Evolutionary conservation across 2,329 filamentous ascomycete genomes (phyloP).

Genomic region (Aspergillus arachidicola): DNA sequence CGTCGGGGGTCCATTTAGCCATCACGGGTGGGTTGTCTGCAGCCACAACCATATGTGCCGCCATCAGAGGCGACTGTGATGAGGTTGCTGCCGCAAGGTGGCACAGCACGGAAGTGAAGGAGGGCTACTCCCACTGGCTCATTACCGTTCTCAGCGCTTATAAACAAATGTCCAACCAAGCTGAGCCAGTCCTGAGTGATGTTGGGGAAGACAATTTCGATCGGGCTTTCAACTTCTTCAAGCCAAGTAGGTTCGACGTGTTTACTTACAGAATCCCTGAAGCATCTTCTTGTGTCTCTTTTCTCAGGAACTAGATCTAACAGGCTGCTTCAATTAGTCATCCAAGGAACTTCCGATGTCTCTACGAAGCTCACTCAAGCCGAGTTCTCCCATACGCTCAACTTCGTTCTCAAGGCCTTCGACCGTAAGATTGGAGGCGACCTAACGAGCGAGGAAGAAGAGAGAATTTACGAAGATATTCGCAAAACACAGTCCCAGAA

Average conservation of each 20-base stretch:
- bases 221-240: too few species aligned
- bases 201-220: too few species aligned
- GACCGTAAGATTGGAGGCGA: too few species aligned
- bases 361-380: background rate
- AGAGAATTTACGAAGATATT: too few species aligned
- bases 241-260: slow-evolving; percentile 1
- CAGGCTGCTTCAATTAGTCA: background rate
- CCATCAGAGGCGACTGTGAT: slow-evolving; percentile 39
- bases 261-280: background rate
- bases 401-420: background rate
- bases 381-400: background rate
- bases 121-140: slow-evolving; percentile 51
- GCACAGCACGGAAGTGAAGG: slow-evolving; percentile 50
- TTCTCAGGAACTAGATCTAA: too few species aligned
- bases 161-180: too few species aligned
- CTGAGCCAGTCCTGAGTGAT: too few species aligned
- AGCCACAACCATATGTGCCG: slow-evolving; percentile 47
- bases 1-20: slow-evolving; percentile 53
- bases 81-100: slow-evolving; percentile 41
- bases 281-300: fast-evolving
- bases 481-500: too few species aligned
- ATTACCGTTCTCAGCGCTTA: slow-evolving; percentile 43
- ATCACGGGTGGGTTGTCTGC: slow-evolving; percentile 49
- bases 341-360: background rate
- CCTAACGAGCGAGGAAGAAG: too few species aligned